A percentile compares a stretch with the other conserved stretches of the same genome.
phyloP scores from a whole-genome alignment of 345 rosid species.

The Linum lewisii region DNA sequence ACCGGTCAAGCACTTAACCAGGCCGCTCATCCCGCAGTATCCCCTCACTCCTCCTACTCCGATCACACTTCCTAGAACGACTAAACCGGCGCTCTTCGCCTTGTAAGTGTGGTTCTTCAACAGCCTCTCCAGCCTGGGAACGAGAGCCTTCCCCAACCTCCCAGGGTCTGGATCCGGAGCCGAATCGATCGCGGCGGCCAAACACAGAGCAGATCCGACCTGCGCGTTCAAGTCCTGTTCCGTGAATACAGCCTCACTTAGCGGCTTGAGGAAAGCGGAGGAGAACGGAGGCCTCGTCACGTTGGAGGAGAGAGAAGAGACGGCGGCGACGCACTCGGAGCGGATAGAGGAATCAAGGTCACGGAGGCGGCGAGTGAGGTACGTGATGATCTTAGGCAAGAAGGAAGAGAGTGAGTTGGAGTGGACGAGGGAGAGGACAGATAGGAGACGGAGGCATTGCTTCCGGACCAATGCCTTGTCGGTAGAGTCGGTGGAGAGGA shows the following conservation, averaged over 20 bases:
- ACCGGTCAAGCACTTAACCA: conserved; percentile 51
- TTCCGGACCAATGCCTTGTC: conserved; percentile 66
- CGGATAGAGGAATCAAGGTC: conserved; percentile 74
- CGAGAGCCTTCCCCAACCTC: conserved; percentile 32
- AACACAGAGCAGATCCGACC: conserved; percentile 72
- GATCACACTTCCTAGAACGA: conserved; percentile 74
- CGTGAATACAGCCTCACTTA: conserved; percentile 71
- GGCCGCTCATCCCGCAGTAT: conserved; percentile 21
- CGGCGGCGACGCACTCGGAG: conserved; percentile 53
- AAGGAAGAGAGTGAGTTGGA: conserved; percentile 45
- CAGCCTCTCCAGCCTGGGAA: conserved; percentile 61
- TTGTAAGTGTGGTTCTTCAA: conserved; percentile 56
- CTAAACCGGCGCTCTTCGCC: conserved; percentile 70
- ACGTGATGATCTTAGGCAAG: conserved; percentile 58
- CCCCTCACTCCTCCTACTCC: conserved; percentile 58
- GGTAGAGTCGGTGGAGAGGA: conserved; percentile 59
- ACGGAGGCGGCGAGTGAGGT: conserved; percentile 60
- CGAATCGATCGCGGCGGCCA: conserved; percentile 72
- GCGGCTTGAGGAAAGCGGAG: conserved; percentile 53
- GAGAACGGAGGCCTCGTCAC: conserved; percentile 46
- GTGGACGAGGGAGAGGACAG: conserved; percentile 45
- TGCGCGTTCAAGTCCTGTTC: conserved; percentile 78
- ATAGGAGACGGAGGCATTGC: conserved; percentile 59
- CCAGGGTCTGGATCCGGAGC: conserved; percentile 62
- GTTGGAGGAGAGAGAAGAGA: conserved; percentile 50